phyloP scores from a whole-genome alignment of 2,329 filamentous ascomycete genomes.

The Fusarium paranaense region DNA sequence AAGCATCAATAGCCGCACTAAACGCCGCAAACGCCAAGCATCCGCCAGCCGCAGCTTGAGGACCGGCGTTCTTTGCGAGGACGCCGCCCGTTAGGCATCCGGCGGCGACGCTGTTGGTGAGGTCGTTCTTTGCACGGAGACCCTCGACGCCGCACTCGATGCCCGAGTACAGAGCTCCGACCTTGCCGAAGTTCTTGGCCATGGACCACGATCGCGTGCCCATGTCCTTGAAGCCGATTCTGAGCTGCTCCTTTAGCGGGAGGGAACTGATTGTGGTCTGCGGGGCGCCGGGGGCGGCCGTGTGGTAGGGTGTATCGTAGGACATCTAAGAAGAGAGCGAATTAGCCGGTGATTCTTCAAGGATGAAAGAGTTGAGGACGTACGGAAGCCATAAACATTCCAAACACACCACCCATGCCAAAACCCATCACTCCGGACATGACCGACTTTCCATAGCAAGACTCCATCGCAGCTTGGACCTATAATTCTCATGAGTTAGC shows the following conservation, averaged over 20 bases:
- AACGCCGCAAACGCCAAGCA: slow-evolving; percentile 96
- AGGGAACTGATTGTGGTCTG: slow-evolving; percentile 67
- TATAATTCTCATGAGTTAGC: slow-evolving; percentile 50
- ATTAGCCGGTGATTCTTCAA: slow-evolving; percentile 23
- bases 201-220: slow-evolving; percentile 83
- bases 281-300: slow-evolving; percentile 53
- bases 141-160: slow-evolving; percentile 98
- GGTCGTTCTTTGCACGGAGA: slow-evolving; percentile 90
- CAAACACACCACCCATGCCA: slow-evolving; percentile 91
- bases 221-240: slow-evolving; percentile 93
- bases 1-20: slow-evolving; percentile 89
- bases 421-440: slow-evolving; percentile 96
- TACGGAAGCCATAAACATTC: slow-evolving; percentile 98
- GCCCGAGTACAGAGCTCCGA: slow-evolving; percentile 90
- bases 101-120: slow-evolving; percentile 86
- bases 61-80: slow-evolving; percentile 86
- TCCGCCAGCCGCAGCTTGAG: slow-evolving; percentile 87
- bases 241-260: slow-evolving; percentile 85
- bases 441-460: slow-evolving; percentile 87
- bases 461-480: slow-evolving; percentile 91
- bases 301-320: slow-evolving; percentile 91
- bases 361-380: slow-evolving; percentile 48
- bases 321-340: slow-evolving; percentile 76
- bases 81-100: slow-evolving; percentile 94
- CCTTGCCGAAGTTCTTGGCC: slow-evolving; percentile 94